phyloP scores from a whole-genome alignment of 2,329 filamentous ascomycete genomes.

The Corinectria fuckeliana region DNA sequence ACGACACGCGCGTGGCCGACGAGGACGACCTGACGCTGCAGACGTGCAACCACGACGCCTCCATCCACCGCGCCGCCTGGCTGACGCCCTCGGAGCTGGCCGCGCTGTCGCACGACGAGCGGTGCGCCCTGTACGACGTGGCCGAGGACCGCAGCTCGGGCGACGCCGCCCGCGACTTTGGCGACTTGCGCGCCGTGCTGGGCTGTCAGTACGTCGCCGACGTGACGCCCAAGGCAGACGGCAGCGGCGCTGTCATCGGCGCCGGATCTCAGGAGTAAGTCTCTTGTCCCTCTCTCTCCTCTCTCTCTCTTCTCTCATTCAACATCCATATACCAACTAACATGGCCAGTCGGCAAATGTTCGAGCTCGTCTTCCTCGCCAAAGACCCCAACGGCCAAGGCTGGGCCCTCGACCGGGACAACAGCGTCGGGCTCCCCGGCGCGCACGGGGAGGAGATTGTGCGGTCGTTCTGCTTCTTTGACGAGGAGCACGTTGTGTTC shows the following conservation, averaged over 20 bases:
- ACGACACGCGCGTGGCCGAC: conserved; percentile 71
- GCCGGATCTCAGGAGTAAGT: conserved; percentile 72
- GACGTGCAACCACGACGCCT: conserved; percentile 78
- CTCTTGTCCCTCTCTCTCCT: no score
- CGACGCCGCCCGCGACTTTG: conserved; percentile 63
- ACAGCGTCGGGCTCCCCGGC: conserved; percentile 64
- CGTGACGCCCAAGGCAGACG: conserved; percentile 65
- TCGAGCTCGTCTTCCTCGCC: conserved; percentile 66
- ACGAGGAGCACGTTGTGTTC: conserved; percentile 64
- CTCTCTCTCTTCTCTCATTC: conserved; percentile 41
- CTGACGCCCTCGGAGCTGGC: conserved; percentile 69
- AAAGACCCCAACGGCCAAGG: conserved; percentile 47
- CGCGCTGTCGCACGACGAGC: conserved; percentile 80
- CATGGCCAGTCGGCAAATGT: conserved; percentile 56
- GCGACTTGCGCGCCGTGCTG: conserved; percentile 71
- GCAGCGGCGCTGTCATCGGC: conserved; percentile 65
- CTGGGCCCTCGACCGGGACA: conserved; percentile 63
- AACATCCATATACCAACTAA: conserved; percentile 11
- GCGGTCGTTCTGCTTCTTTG: conserved; percentile 68
- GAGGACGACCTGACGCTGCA: conserved; percentile 81
- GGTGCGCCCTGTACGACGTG: conserved; percentile 74
- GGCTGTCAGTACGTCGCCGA: conserved; percentile 78
- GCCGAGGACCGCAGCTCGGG: conserved; percentile 68
- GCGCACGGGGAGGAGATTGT: conserved; percentile 71
- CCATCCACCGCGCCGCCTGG: conserved; percentile 78